These are phyloP conservation scores for Jatropha multifida DNA, from an alignment of 441 rosid genomes.

Conservation along the genomic window DNA sequence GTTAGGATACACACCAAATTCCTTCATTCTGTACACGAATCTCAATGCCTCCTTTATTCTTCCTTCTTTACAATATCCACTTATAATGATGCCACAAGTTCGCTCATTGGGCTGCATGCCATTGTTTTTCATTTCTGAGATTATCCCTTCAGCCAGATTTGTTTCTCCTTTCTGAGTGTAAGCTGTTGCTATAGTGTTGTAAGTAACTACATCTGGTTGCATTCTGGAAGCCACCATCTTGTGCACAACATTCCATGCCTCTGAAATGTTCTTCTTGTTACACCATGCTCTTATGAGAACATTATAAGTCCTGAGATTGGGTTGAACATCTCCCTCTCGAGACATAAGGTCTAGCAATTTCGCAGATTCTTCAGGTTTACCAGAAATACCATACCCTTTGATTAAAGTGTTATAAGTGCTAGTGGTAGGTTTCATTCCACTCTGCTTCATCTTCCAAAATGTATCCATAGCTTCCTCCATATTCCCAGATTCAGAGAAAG, in stretches of 20 bases:
- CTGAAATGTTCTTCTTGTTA: slow-evolving; percentile 54
- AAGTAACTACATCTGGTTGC: slow-evolving; percentile 83
- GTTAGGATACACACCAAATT: slow-evolving; percentile 85
- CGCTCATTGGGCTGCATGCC: slow-evolving; percentile 69
- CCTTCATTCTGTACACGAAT: slow-evolving; percentile 73
- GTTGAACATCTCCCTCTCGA: slow-evolving; percentile 52
- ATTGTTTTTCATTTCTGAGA: slow-evolving; percentile 64
- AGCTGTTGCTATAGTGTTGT: slow-evolving; percentile 77
- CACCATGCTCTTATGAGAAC: slow-evolving; percentile 88
- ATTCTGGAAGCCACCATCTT: slow-evolving; percentile 67
- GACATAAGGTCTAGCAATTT: slow-evolving; percentile 64
- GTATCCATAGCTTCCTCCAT: slow-evolving; percentile 75
- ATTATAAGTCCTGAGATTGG: slow-evolving; percentile 77
- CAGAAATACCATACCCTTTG: slow-evolving; percentile 78
- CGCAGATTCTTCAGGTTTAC: slow-evolving; percentile 72
- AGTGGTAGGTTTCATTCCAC: slow-evolving; percentile 72
- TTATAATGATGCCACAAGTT: slow-evolving; percentile 71
- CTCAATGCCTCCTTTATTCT: slow-evolving; percentile 72
- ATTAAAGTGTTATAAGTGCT: slow-evolving; percentile 85
- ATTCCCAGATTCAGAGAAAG: slow-evolving; percentile 78
- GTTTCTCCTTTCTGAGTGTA: slow-evolving; percentile 64
- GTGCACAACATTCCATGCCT: slow-evolving; percentile 76
- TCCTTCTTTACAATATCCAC: slow-evolving; percentile 84
- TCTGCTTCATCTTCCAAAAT: slow-evolving; percentile 73
- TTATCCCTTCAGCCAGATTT: slow-evolving; percentile 65